A percentile compares a stretch with the other conserved stretches of the same genome.
Conservation (phyloP, 305 asterid genomes). For the Solanum hybrid region DNA sequence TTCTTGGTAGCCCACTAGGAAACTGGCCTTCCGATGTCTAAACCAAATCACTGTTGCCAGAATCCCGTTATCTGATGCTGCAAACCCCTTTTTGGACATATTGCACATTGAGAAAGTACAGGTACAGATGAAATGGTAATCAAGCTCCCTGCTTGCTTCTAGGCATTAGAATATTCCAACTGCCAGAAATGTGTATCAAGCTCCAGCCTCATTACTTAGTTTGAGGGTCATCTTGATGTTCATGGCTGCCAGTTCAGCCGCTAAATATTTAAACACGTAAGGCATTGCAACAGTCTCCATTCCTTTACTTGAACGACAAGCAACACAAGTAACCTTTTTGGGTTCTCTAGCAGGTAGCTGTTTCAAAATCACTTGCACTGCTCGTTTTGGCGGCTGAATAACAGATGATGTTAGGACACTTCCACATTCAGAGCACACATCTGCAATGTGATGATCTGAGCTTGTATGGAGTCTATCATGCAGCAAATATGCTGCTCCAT, state of each 20-base stretch:
- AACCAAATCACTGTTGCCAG: neutral
- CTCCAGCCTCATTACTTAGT: slow-evolving; percentile 48
- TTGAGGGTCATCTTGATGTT: slow-evolving; percentile 72
- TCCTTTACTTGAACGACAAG: slow-evolving; percentile 70
- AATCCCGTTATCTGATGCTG: neutral
- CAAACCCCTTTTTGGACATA: neutral
- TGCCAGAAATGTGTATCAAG: slow-evolving; percentile 14
- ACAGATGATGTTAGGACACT: slow-evolving; percentile 66
- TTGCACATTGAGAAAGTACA: neutral
- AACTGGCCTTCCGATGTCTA: neutral
- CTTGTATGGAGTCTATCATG: slow-evolving; percentile 93
- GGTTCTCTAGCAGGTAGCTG: slow-evolving; percentile 52
- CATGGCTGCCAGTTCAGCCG: slow-evolving; percentile 93
- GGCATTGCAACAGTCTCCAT: slow-evolving; percentile 99
- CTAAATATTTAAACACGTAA: slow-evolving; percentile 75
- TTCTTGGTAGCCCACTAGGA: neutral
- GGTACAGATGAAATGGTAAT: neutral
- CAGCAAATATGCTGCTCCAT: slow-evolving; percentile 84
- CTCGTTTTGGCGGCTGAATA: slow-evolving; percentile 35
- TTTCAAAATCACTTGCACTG: slow-evolving; percentile 33
- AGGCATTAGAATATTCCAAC: neutral
- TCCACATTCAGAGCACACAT: slow-evolving; percentile 80
- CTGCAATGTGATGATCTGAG: slow-evolving; percentile 85
- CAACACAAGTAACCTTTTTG: slow-evolving; percentile 52
- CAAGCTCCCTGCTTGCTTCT: neutral